Conservation (phyloP, 805 yeast genomes). For the Ogataea allantospora region DNA sequence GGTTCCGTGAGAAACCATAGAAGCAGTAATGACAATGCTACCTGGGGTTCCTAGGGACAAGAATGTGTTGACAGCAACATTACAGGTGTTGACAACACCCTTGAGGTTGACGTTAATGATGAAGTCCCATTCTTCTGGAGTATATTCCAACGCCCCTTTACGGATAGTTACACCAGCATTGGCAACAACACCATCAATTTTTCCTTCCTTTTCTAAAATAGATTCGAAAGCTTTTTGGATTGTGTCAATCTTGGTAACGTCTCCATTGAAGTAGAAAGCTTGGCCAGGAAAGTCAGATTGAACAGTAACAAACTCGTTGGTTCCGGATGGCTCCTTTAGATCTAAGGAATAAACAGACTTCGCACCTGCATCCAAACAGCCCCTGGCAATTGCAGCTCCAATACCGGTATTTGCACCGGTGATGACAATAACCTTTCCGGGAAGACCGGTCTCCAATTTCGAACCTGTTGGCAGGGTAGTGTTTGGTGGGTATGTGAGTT, state of each 20-base stretch:
- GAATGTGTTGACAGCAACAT: slow-evolving; percentile 13
- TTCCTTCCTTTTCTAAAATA: slow-evolving; percentile 5
- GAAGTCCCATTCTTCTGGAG: slow-evolving; percentile 17
- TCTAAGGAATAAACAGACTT: slow-evolving; percentile 13
- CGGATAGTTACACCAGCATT: slow-evolving; percentile 17
- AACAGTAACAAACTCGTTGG: slow-evolving; percentile 11
- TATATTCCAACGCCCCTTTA: slow-evolving; percentile 14
- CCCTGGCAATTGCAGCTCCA: slow-evolving; percentile 17
- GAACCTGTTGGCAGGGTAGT: neutral
- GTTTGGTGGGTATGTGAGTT: neutral
- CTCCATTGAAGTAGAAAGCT: slow-evolving; percentile 10
- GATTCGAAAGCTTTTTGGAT: slow-evolving; percentile 8
- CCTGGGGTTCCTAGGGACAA: slow-evolving; percentile 29
- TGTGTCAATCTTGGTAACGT: slow-evolving; percentile 15
- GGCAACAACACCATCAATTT: slow-evolving; percentile 15
- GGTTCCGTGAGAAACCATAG: slow-evolving; percentile 51
- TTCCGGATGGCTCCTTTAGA: slow-evolving; percentile 13
- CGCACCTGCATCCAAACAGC: slow-evolving; percentile 14
- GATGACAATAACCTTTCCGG: slow-evolving; percentile 13
- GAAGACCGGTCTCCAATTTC: slow-evolving; percentile 13
- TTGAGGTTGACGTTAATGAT: slow-evolving; percentile 11
- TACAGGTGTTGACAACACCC: slow-evolving; percentile 13
- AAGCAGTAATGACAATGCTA: slow-evolving; percentile 48
- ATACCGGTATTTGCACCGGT: slow-evolving; percentile 18
- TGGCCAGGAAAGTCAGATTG: slow-evolving; percentile 12